Base-by-base conservation (phyloP, 305 asterid species). In the Plantago coronopus region DNA sequence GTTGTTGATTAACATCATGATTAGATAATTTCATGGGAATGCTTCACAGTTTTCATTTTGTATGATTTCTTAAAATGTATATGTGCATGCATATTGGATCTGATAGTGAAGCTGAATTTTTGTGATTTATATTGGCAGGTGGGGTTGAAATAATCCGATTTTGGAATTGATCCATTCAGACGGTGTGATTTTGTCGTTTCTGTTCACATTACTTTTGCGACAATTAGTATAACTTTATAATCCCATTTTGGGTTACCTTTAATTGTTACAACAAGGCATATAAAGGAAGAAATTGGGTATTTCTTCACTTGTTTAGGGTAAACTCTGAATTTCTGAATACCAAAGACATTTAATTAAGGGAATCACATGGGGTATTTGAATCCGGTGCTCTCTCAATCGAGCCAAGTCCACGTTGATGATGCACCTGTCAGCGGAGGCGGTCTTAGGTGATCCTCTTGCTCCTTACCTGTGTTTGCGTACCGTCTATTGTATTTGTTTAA, bases 401-500 rank as follows among this genome's bases (percentile, higher is more conserved):
- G 81, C 79, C 86, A 84, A 69, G 68, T 73, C 64, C 87, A 69
- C 65, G 88, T 78, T 40, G 91, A 85, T 63, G 89, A 83, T 43
- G 89, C 88, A 11, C 97, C 93, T 0, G 97, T 84, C 62, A 89
- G 94, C 74, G 97, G 97, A 49, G 95, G 95, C 21, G 97, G 97
- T 50, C 86, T 84, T 48, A 89, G 97, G 95, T 87, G 72, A 66
- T 74, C 38, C 15, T 23, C 63, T 65, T 53, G 21, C 20, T 46
- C 46, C 47, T 55, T 55, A 61, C 25, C 38, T 20, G 37, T 59
- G n/a, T 59, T 40, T 34, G 43, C 54, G 10, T 55, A 57, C 7
- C 38, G 38, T 44, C 13, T 59, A n/a, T 21, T 29, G 29, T 42
- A 14, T 38, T 17, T 1, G 57, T 50, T 17, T 27, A 12, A 22